Evolutionary conservation across 1,284 basidiomycete genomes (phyloP).

Genomic region (Phellinidium pouzarii): DNA sequence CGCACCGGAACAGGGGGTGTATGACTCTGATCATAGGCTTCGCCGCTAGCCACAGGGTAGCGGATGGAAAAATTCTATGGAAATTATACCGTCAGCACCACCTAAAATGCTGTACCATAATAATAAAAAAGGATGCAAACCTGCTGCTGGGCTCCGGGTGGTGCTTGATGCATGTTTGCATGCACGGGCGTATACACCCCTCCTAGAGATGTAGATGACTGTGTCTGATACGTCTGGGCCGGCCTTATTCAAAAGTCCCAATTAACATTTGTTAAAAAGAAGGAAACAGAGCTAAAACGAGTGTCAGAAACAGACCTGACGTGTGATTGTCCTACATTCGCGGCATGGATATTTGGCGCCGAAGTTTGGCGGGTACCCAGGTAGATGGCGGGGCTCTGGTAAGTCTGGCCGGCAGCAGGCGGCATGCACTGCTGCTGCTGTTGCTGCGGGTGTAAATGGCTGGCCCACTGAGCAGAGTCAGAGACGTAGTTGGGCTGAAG

Average conservation of each 20-base stretch:
- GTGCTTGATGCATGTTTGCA: slow-evolving; percentile 1
- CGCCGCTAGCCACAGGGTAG: background rate
- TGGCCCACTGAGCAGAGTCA: background rate
- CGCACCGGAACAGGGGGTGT: slow-evolving; percentile 1
- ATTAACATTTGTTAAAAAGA: background rate
- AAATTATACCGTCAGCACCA: background rate
- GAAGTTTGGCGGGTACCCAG: background rate
- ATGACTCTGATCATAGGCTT: slow-evolving; percentile 1
- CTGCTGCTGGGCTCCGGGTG: background rate
- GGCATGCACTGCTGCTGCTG: background rate
- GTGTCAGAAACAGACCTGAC: background rate
- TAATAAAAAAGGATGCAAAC: background rate
- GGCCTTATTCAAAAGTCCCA: background rate
- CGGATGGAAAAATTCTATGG: background rate
- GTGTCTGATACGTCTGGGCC: background rate
- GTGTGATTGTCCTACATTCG: slow-evolving; percentile 3
- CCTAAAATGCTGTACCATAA: background rate
- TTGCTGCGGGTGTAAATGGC: background rate
- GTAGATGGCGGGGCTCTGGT: background rate
- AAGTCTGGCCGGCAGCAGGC: background rate
- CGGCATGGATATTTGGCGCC: background rate
- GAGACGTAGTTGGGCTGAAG: background rate
- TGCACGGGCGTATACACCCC: background rate
- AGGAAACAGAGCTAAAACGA: background rate
- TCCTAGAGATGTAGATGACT: background rate